Evolutionary conservation across 1,284 basidiomycete species (phyloP).

Genomic region (Trichosporon sp.): DNA sequence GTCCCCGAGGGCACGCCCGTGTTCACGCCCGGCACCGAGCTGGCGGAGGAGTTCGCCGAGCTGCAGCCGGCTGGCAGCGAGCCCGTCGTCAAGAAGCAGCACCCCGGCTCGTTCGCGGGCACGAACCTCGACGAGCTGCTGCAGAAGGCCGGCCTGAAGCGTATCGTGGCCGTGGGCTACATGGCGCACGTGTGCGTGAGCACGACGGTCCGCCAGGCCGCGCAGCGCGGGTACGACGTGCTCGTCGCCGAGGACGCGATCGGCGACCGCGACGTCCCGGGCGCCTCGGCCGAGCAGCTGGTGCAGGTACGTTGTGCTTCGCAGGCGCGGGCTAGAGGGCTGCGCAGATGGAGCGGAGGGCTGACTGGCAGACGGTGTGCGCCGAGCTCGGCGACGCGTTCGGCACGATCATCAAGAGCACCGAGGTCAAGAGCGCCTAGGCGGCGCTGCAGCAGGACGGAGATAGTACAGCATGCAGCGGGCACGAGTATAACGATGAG

Average conservation of each 20-base stretch:
- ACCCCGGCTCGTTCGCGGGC: slow-evolving; percentile 28
- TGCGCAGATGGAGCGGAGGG: not conserved
- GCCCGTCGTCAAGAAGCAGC: slow-evolving; percentile 21
- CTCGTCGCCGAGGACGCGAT: slow-evolving; percentile 27
- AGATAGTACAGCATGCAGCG: not conserved
- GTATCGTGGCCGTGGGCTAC: slow-evolving; percentile 27
- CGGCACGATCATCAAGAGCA: slow-evolving; percentile 18
- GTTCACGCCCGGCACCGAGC: slow-evolving; percentile 29
- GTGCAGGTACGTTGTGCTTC: slow-evolving; percentile 6
- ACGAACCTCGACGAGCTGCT: slow-evolving; percentile 25
- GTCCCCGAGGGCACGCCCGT: slow-evolving; percentile 25
- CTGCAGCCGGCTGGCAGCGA: slow-evolving; percentile 21
- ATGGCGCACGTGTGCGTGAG: slow-evolving; percentile 33
- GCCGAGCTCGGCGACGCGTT: slow-evolving; percentile 21
- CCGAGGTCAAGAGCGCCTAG: slow-evolving; percentile 14
- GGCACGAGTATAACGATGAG: not conserved
- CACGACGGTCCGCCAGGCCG: slow-evolving; percentile 29
- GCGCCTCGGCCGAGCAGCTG: slow-evolving; percentile 20
- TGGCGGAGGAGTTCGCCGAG: slow-evolving; percentile 27
- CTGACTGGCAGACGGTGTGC: slow-evolving; percentile 13
- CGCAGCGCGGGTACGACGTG: slow-evolving; percentile 27
- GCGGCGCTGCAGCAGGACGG: not conserved
- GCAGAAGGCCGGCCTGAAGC: slow-evolving; percentile 20
- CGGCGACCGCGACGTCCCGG: slow-evolving; percentile 32
- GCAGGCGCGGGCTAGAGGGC: not conserved